A percentile compares a stretch with the other conserved stretches of the same genome.
These are phyloP conservation scores for Cladophialophora bantiana DNA, from an alignment of 2,329 filamentous ascomycete species.

Conservation along the genomic window DNA sequence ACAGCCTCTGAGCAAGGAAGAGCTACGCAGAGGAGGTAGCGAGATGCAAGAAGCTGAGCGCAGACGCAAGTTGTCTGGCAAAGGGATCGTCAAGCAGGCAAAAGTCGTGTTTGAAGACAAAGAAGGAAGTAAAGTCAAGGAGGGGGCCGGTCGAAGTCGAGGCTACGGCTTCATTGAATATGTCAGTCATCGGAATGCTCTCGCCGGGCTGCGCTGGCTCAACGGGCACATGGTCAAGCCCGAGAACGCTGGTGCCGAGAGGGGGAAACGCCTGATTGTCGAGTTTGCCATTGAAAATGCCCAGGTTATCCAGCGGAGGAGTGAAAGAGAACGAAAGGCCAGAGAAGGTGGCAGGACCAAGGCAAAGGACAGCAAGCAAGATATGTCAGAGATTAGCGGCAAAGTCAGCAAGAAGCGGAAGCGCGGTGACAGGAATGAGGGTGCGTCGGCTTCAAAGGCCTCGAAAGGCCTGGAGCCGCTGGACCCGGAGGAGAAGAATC, in stretches of 20 bases:
- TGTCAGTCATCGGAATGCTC: conserved; percentile 86
- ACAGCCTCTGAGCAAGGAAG: conserved; percentile 84
- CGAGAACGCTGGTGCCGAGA: conserved; percentile 60
- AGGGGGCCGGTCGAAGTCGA: conserved; percentile 81
- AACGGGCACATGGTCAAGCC: conserved; percentile 73
- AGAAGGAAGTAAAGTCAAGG: conserved; percentile 82
- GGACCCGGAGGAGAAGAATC: conserved; percentile 55
- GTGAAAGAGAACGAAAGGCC: conserved; percentile 63
- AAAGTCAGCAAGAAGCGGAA: conserved; percentile 51
- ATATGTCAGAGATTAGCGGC: conserved; percentile 23
- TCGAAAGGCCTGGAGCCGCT: conserved; percentile 10
- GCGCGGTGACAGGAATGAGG: conserved; percentile 25
- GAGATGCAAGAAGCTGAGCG: conserved; percentile 82
- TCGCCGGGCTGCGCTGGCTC: conserved; percentile 93
- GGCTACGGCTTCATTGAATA: conserved; percentile 99
- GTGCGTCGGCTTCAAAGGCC: conserved; percentile 7
- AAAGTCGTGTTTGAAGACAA: conserved; percentile 88
- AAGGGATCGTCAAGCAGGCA: conserved; percentile 87
- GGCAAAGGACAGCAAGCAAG: conserved; percentile 44
- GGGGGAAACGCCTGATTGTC: conserved; percentile 87
- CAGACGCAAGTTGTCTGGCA: conserved; percentile 79
- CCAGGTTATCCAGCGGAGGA: conserved; percentile 85
- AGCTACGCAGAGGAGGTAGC: conserved; percentile 78
- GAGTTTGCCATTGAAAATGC: conserved; percentile 99
- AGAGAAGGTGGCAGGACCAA: conserved; percentile 40